Conservation (phyloP, 345 rosid genomes). For the Euphorbia tirucalli region DNA sequence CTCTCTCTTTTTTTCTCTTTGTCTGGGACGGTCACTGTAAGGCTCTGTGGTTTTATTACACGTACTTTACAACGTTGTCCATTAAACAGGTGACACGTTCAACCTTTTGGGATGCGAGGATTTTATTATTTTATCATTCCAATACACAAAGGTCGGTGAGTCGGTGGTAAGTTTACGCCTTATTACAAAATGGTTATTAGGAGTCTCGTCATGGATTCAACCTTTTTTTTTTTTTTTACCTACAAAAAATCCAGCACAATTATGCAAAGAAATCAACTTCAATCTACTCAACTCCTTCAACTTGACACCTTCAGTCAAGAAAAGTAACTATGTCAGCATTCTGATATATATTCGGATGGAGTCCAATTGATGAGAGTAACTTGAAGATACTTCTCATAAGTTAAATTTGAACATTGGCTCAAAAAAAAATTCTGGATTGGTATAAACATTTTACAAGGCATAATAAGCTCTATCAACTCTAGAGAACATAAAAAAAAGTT, state of each 20-base stretch:
- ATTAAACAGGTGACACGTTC: background rate
- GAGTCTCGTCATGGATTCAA: too few relatives aligned
- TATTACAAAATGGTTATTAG: too few relatives aligned
- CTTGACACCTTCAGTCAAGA: too few relatives aligned
- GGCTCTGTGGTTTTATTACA: slow-evolving; percentile 17
- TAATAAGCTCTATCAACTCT: background rate
- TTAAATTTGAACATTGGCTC: background rate
- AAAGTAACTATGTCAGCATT: too few relatives aligned
- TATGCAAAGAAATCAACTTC: background rate
- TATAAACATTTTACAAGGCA: background rate
- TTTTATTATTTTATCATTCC: too few relatives aligned
- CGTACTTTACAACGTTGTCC: slow-evolving; percentile 25
- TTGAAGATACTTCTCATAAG: background rate
- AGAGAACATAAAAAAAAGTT: background rate
- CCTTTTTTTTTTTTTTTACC: too few relatives aligned
- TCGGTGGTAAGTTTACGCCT: background rate
- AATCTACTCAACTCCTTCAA: background rate
- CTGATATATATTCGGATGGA: too few relatives aligned
- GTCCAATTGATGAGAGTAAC: background rate
- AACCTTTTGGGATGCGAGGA: background rate
- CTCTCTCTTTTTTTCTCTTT: background rate
- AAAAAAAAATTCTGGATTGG: background rate
- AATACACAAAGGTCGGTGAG: slow-evolving; percentile 19
- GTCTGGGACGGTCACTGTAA: background rate
- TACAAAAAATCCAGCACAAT: too few relatives aligned